Evolutionary conservation across 139 green algal species (phyloP).

Genomic region (Chara braunii): DNA sequence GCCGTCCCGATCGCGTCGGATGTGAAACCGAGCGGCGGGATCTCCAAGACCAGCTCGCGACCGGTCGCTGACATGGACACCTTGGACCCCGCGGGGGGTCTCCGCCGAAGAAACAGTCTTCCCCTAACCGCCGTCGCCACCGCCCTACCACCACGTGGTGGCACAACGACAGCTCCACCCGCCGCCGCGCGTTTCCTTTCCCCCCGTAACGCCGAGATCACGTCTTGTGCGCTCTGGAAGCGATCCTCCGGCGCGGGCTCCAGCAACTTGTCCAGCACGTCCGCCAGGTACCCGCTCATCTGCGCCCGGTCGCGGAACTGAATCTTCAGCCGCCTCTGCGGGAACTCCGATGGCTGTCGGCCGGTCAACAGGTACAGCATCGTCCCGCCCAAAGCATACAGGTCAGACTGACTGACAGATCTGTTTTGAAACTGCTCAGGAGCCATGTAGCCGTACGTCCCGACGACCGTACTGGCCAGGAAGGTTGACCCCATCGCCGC

Average conservation of each 20-base stretch:
- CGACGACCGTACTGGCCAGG: slow-evolving; percentile 71
- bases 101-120: no score
- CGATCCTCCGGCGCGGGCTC: slow-evolving; percentile 72
- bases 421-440: slow-evolving; percentile 77
- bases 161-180: no score
- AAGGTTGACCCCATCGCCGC: neutral
- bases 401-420: slow-evolving; percentile 62
- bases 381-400: slow-evolving; percentile 81
- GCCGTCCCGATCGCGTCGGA: slow-evolving; percentile 22
- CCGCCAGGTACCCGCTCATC: slow-evolving; percentile 43
- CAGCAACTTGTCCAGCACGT: slow-evolving; percentile 63
- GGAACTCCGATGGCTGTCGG: slow-evolving; percentile 53
- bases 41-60: no score
- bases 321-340: slow-evolving; percentile 43
- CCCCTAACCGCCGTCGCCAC: no score
- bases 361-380: slow-evolving; percentile 82
- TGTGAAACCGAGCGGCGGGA: slow-evolving; percentile 48
- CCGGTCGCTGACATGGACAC: no score
- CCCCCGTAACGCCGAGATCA: no score
- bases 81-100: no score
- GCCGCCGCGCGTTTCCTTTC: no score
- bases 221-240: no score
- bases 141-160: no score
- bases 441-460: slow-evolving; percentile 89
- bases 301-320: slow-evolving; percentile 40